These are phyloP conservation scores for Parmales sp. DNA, from an alignment of 108 stramenopile genomes.

Conservation along the genomic window DNA sequence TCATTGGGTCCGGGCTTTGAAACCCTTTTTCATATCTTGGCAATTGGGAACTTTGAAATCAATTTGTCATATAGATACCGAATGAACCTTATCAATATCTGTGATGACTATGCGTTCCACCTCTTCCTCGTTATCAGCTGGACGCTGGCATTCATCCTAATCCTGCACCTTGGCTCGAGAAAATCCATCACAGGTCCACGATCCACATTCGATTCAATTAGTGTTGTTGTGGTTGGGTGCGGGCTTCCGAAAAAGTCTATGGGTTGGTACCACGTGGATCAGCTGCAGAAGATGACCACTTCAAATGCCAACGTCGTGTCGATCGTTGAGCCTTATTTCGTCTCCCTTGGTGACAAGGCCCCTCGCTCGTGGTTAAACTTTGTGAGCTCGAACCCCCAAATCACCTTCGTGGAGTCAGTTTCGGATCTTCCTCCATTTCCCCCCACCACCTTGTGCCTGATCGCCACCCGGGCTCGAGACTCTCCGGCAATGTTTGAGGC, in stretches of 20 bases:
- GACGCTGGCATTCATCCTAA: too few relatives aligned
- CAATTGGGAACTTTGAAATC: too few relatives aligned
- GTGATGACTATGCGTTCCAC: too few relatives aligned
- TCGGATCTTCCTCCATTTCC: not conserved
- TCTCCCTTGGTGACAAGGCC: not conserved
- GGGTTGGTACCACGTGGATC: constrained; percentile 16
- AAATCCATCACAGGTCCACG: too few relatives aligned
- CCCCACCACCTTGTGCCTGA: not conserved
- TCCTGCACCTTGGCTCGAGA: too few relatives aligned
- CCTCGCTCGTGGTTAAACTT: not conserved
- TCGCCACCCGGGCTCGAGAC: constrained; percentile 38
- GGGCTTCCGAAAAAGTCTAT: constrained; percentile 12
- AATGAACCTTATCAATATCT: too few relatives aligned
- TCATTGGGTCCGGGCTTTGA: too few relatives aligned
- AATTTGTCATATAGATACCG: too few relatives aligned
- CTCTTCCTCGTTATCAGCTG: too few relatives aligned
- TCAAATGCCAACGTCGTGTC: not conserved
- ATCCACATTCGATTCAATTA: too few relatives aligned
- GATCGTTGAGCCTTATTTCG: not conserved
- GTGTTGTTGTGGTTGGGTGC: constrained; percentile 12
- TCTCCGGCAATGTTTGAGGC: constrained; percentile 49
- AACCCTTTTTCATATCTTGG: too few relatives aligned
- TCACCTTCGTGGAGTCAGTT: not conserved
- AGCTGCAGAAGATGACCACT: not conserved
- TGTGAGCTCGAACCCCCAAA: not conserved